These are phyloP conservation scores for Liriodendron chinense DNA, from an alignment of 164 flowering plant genomes.

Conservation along the genomic window DNA sequence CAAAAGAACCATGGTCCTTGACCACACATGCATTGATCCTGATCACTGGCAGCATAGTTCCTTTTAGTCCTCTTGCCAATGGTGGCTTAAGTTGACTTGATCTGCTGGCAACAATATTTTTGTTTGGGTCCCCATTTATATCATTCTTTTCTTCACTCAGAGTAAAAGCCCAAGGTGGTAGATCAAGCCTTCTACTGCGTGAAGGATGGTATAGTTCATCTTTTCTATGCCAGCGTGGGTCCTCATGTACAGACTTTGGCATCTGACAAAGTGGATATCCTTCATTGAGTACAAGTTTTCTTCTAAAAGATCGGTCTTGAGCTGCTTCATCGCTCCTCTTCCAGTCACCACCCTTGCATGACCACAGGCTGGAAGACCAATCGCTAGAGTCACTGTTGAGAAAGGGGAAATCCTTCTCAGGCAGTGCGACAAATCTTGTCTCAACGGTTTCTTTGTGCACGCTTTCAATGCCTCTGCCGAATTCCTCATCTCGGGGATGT, in stretches of 20 bases:
- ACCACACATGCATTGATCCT: constrained; percentile 96
- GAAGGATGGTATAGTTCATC: constrained; percentile 82
- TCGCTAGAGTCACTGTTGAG: constrained; percentile 38
- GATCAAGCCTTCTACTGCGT: constrained; percentile 66
- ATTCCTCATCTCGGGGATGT: constrained; percentile 32
- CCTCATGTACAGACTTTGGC: constrained; percentile 81
- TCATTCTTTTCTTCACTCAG: constrained; percentile 69
- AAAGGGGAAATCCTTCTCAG: constrained; percentile 38
- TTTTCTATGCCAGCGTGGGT: constrained; percentile 76
- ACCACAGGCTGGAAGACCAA: constrained; percentile 73
- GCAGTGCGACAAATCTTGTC: constrained; percentile 23
- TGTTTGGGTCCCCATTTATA: constrained; percentile 1
- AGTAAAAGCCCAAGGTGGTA: constrained; percentile 87
- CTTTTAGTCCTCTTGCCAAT: constrained; percentile 54
- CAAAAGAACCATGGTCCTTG: constrained; percentile 68
- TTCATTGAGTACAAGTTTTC: constrained; percentile 79
- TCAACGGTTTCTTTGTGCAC: constrained; percentile 38
- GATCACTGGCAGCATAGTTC: constrained; percentile 71
- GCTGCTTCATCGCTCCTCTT: constrained; percentile 72
- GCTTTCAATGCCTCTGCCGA: constrained; percentile 26
- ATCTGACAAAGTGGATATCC: constrained; percentile 88
- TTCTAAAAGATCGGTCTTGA: constrained; percentile 55
- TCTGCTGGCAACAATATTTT: constrained; percentile 20
- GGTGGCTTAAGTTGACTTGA: constrained; percentile 40
- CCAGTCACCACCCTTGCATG: constrained; percentile 98